These are phyloP conservation scores for Didymellaceae sp. DNA, from an alignment of 2,329 filamentous ascomycete species.

Conservation along the genomic window DNA sequence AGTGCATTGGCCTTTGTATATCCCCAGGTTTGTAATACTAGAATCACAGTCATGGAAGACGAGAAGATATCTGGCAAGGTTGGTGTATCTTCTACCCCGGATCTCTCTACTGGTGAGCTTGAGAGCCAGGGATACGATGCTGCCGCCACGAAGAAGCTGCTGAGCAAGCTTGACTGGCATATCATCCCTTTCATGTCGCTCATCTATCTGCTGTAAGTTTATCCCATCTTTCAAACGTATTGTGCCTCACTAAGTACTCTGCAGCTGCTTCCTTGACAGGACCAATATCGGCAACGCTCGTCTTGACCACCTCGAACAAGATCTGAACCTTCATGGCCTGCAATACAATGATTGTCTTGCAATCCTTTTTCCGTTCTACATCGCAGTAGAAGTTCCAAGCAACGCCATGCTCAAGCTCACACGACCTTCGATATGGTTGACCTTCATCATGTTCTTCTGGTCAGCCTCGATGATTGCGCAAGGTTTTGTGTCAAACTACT, in stretches of 20 bases:
- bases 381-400: slow-evolving; percentile 61
- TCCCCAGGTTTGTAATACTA: neutral
- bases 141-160: slow-evolving; percentile 56
- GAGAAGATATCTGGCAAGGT: slow-evolving; percentile 17
- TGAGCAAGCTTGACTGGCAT: slow-evolving; percentile 62
- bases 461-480: slow-evolving; percentile 39
- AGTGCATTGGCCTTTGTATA: neutral
- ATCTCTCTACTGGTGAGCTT: slow-evolving; percentile 26
- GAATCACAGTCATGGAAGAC: slow-evolving; percentile 17
- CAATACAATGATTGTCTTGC: slow-evolving; percentile 67
- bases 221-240: neutral
- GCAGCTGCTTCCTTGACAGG: slow-evolving; percentile 59
- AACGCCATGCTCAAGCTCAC: slow-evolving; percentile 62
- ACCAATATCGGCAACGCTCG: slow-evolving; percentile 58
- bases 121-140: slow-evolving; percentile 47
- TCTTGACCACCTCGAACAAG: slow-evolving; percentile 47
- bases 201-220: slow-evolving; percentile 59
- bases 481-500: slow-evolving; percentile 41
- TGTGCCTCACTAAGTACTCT: too few relatives aligned
- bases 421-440: slow-evolving; percentile 44
- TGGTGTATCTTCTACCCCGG: slow-evolving; percentile 12
- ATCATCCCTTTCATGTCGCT: slow-evolving; percentile 66
- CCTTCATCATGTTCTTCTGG: slow-evolving; percentile 48
- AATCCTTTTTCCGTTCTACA: slow-evolving; percentile 62
- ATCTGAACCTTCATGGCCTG: slow-evolving; percentile 45